Conservation (phyloP, 805 yeast species). For the Yamadazyma endophytica region DNA sequence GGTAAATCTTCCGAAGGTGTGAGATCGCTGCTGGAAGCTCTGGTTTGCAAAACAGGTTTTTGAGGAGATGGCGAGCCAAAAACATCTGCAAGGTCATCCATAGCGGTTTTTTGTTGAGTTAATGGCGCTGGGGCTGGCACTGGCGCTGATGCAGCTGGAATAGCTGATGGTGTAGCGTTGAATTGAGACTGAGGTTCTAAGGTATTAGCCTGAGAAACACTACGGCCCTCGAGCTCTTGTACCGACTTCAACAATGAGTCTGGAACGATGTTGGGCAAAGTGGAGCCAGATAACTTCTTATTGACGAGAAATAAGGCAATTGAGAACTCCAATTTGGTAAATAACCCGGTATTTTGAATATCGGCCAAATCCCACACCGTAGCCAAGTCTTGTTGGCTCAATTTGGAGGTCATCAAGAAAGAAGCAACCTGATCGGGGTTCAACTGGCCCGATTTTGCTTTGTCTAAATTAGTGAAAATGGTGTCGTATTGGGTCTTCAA, state of each 20-base stretch:
- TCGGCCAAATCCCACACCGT: conserved; percentile 94
- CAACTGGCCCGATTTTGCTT: conserved; percentile 54
- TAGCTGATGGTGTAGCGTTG: neutral
- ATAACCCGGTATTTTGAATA: conserved; percentile 77
- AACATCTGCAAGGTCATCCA: conserved; percentile 62
- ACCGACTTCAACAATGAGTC: conserved; percentile 46
- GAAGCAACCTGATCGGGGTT: conserved; percentile 82
- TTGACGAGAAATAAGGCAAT: conserved; percentile 93
- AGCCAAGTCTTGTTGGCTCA: conserved; percentile 82
- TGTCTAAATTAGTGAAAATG: conserved; percentile 77
- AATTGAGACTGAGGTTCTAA: neutral
- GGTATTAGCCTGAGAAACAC: conserved; percentile 1
- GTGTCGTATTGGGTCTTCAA: conserved; percentile 75
- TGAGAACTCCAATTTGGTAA: conserved; percentile 78
- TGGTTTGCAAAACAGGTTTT: conserved; percentile 16
- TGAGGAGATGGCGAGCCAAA: conserved; percentile 26
- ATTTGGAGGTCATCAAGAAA: conserved; percentile 81
- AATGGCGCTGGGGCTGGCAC: conserved; percentile 2
- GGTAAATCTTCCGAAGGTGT: conserved; percentile 24
- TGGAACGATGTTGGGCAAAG: conserved; percentile 77
- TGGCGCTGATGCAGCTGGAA: conserved; percentile 3
- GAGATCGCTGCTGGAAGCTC: conserved; percentile 33
- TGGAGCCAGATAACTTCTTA: conserved; percentile 71
- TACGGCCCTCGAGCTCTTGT: conserved; percentile 12
- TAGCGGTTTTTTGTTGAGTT: conserved; percentile 43